phyloP scores from a whole-genome alignment of 2,329 filamentous ascomycete genomes.

The Ceratocystis ficicola region DNA sequence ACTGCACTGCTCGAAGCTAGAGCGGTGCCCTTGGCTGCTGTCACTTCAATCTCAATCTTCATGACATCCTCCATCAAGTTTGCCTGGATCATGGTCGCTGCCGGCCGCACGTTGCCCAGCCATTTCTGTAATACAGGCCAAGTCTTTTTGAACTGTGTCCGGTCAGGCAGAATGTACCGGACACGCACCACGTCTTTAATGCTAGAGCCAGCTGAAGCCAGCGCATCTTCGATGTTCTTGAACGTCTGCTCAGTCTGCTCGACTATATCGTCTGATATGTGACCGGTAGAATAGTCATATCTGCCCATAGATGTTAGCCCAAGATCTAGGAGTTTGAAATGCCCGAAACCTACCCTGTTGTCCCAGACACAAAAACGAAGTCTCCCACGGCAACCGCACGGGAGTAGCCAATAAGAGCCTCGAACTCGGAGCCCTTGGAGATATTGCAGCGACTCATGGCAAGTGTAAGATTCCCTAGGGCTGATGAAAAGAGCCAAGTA shows the following conservation, averaged over 20 bases:
- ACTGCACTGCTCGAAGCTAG: too few species aligned
- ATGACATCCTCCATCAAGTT: conserved; percentile 39
- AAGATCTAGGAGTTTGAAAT: not conserved
- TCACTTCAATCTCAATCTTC: conserved; percentile 37
- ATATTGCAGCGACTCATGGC: conserved; percentile 26
- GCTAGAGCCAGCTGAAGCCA: conserved; percentile 34
- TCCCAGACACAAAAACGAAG: conserved; percentile 43
- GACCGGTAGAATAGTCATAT: conserved; percentile 39
- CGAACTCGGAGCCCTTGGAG: conserved; percentile 40
- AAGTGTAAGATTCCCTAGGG: not conserved
- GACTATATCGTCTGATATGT: conserved; percentile 35
- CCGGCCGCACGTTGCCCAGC: conserved; percentile 39
- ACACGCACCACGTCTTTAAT: conserved; percentile 41
- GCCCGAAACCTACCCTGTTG: conserved; percentile 35
- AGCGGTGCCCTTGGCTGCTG: conserved; percentile 26
- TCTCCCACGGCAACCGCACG: conserved; percentile 41
- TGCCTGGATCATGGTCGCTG: conserved; percentile 43
- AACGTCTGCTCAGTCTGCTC: conserved; percentile 41
- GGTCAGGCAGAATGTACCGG: conserved; percentile 40
- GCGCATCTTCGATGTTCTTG: conserved; percentile 36
- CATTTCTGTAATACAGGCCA: conserved; percentile 41
- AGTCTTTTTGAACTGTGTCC: conserved; percentile 36
- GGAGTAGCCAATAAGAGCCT: conserved; percentile 43
- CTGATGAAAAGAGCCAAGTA: not conserved
- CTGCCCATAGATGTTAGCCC: conserved; percentile 26